Percentiles rank a stretch among this genome's conserved stretches.
Conservation (phyloP, 768 basidiomycete species). For the Terana coerulea region DNA sequence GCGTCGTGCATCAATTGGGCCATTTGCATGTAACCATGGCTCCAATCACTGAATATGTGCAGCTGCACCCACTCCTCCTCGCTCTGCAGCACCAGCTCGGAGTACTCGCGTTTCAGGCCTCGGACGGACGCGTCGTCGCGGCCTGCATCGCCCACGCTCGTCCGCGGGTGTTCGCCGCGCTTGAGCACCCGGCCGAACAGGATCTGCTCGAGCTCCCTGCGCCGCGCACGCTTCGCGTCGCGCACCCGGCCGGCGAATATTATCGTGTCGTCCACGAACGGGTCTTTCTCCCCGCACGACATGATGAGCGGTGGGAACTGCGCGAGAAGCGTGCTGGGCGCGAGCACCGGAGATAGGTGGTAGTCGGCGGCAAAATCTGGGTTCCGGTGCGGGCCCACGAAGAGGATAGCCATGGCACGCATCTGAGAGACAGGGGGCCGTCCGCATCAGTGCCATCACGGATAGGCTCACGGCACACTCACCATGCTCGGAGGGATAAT, state of each 20-base stretch:
- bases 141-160: constrained; percentile 40
- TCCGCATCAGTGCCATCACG: constrained; percentile 1
- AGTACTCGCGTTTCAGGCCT: constrained; percentile 55
- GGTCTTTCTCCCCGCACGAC: constrained; percentile 91
- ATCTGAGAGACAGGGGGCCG: constrained; percentile 52
- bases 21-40: constrained; percentile 98
- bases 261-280: constrained; percentile 96
- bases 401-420: constrained; percentile 98
- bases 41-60: constrained; percentile 94
- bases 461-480: constrained; percentile 28
- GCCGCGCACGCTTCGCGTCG: constrained; percentile 87
- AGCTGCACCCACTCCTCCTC: constrained; percentile 96
- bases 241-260: constrained; percentile 94
- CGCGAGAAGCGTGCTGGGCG: constrained; percentile 78
- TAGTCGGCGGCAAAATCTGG: constrained; percentile 96
- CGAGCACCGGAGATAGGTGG: constrained; percentile 91
- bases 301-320: constrained; percentile 93
- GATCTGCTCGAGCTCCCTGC: constrained; percentile 63
- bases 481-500: constrained; percentile 97
- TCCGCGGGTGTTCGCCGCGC: constrained; percentile 60
- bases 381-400: constrained; percentile 90
- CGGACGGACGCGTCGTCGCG: constrained; percentile 21
- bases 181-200: constrained; percentile 59
- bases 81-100: constrained; percentile 58
- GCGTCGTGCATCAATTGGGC: constrained; percentile 80